Base-by-base conservation (phyloP, 2,329 filamentous ascomycete species). In the Alternaria angustiovoidea region DNA sequence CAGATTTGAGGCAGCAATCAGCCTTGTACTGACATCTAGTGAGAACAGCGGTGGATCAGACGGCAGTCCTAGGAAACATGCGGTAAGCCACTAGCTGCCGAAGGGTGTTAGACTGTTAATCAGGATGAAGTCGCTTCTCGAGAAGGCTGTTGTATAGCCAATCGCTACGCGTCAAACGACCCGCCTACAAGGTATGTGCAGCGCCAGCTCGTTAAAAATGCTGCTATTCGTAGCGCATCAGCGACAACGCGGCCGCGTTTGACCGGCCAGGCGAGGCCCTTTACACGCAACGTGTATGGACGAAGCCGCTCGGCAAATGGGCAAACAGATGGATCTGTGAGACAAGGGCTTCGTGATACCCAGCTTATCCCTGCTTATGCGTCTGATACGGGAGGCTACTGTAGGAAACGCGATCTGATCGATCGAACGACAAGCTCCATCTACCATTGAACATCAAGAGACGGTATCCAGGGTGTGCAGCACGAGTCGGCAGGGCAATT, bases 111-210 rank as follows among this genome's bases (percentile, higher is more conserved):
- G 49, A 36, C 58, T 18, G 61, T 65, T 63, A 63, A 65, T 66
- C 59, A 65, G 53, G 46, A 59, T 55, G 39, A 60, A 59, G 41
- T 51, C 42, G 52, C 49, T 41, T 54, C 32, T 52, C 42, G 20
- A 41, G 41, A 60, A 32, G 55, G 39, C 42, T 55, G 46, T 42
- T 30, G 52, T 28, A 54, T 28, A 51, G 30, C 65, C 63, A 67
- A 67, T 67, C 42, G 51, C 47, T 22, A 47, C 44, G 60, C 51
- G 47, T 44, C 36, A 24, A 39, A 41, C 62, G 55, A 63, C 53
- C 60, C 65, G 63, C 51, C 55, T 63, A 54, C 63, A 64, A 63
- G 60, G 59, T 47, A 52, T 54, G 41, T 62, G 60, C 59, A 58
- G 54, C 46, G 51, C 62, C 64, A 57, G 58, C 41, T 47, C 54